These are phyloP conservation scores for Ustilago cynodontis DNA, from an alignment of 1,284 basidiomycete genomes.

Conservation along the genomic window DNA sequence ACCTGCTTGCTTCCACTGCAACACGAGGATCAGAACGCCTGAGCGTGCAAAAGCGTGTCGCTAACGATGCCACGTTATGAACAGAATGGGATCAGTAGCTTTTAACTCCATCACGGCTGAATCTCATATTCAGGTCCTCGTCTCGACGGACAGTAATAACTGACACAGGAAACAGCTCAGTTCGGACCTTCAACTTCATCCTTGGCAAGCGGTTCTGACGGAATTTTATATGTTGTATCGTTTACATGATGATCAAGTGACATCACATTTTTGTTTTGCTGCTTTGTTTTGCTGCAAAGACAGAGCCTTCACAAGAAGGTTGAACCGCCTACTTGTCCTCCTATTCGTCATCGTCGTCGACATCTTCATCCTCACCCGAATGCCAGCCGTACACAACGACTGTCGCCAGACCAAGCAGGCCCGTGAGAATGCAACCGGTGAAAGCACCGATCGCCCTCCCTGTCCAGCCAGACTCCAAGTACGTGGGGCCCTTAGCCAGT, in stretches of 20 bases:
- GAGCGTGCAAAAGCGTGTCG: too few species aligned
- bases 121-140: neutral
- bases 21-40: neutral
- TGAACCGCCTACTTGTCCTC: constrained; percentile 21
- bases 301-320: neutral
- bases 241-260: neutral
- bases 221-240: neutral
- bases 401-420: constrained; percentile 81
- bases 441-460: constrained; percentile 78
- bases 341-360: constrained; percentile 46
- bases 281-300: neutral
- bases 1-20: neutral
- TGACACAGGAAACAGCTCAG: neutral
- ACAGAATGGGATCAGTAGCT: neutral
- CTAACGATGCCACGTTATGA: too few species aligned
- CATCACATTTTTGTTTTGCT: neutral
- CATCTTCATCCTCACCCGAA: constrained; percentile 37
- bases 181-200: neutral
- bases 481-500: constrained; percentile 37
- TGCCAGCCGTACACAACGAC: constrained; percentile 80
- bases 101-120: neutral
- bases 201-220: neutral
- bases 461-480: constrained; percentile 61
- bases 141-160: neutral
- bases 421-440: constrained; percentile 84